Percentiles rank a stretch among this genome's conserved stretches.
phyloP scores from a whole-genome alignment of 768 basidiomycete genomes.

The Tylopilus cervinicoccineus region DNA sequence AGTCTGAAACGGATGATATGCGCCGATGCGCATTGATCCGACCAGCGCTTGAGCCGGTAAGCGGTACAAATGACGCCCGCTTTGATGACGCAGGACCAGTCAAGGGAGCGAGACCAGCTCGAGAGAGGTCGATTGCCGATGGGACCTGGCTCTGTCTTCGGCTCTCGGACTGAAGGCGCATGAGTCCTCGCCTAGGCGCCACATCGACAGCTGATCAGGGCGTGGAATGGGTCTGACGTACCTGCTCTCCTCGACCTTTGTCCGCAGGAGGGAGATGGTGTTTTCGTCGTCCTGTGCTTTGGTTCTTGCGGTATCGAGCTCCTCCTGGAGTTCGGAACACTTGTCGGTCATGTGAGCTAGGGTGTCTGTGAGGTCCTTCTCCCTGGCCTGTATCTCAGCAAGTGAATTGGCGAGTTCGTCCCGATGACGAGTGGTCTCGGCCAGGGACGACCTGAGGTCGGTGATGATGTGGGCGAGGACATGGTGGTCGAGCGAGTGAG shows the following conservation, averaged over 20 bases:
- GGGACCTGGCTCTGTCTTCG: constrained; percentile 54
- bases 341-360: constrained; percentile 64
- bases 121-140: constrained; percentile 51
- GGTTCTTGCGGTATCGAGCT: constrained; percentile 46
- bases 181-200: constrained; percentile 65
- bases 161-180: constrained; percentile 80
- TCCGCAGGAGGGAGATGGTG: constrained; percentile 66
- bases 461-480: constrained; percentile 75
- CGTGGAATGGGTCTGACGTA: constrained; percentile 29
- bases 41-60: constrained; percentile 50
- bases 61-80: constrained; percentile 71
- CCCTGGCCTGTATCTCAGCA: constrained; percentile 45
- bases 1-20: constrained; percentile 70
- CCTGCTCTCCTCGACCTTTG: constrained; percentile 90
- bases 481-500: constrained; percentile 63
- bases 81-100: constrained; percentile 53
- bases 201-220: constrained; percentile 4
- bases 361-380: constrained; percentile 60
- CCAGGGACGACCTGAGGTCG: constrained; percentile 62
- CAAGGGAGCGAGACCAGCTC: constrained; percentile 39
- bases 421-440: constrained; percentile 64
- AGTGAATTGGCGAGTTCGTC: constrained; percentile 60
- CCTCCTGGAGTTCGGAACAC: constrained; percentile 53
- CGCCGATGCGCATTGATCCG: constrained; percentile 57
- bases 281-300: constrained; percentile 72